Evolutionary conservation across 768 basidiomycete species (phyloP).

Genomic region (Lyophyllum atratum): DNA sequence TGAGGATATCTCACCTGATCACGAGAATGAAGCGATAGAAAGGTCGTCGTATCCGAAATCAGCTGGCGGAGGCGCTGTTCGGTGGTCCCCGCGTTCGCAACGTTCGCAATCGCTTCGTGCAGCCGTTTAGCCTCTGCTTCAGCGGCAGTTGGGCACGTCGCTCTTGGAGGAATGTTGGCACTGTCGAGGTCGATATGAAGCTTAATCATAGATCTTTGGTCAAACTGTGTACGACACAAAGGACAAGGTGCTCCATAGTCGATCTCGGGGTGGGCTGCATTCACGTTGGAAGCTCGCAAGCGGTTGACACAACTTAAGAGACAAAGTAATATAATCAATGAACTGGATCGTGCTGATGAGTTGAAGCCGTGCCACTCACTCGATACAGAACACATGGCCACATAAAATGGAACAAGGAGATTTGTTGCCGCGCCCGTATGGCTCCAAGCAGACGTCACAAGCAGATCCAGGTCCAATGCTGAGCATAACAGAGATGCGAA

Average conservation of each 20-base stretch:
- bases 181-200: constrained; percentile 62
- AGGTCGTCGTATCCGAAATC: constrained; percentile 51
- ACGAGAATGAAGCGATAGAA: constrained; percentile 47
- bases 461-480: constrained; percentile 62
- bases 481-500: constrained; percentile 51
- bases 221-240: constrained; percentile 61
- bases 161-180: constrained; percentile 16
- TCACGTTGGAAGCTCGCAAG: constrained; percentile 38
- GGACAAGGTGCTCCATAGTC: constrained; percentile 44
- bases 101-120: constrained; percentile 51
- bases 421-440: constrained; percentile 52
- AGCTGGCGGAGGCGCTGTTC: constrained; percentile 50
- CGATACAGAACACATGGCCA: constrained; percentile 70
- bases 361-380: constrained; percentile 32
- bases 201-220: constrained; percentile 44
- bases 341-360: neutral
- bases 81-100: constrained; percentile 58
- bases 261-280: constrained; percentile 5
- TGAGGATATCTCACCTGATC: constrained; percentile 39
- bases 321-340: constrained; percentile 9
- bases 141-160: constrained; percentile 26
- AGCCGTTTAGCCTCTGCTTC: constrained; percentile 52
- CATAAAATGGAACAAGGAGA: constrained; percentile 68
- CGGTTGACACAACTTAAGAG: constrained; percentile 55
- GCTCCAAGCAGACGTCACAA: constrained; percentile 78